These are phyloP conservation scores for Solanum okadae DNA, from an alignment of 257 asterid genomes.

Conservation along the genomic window DNA sequence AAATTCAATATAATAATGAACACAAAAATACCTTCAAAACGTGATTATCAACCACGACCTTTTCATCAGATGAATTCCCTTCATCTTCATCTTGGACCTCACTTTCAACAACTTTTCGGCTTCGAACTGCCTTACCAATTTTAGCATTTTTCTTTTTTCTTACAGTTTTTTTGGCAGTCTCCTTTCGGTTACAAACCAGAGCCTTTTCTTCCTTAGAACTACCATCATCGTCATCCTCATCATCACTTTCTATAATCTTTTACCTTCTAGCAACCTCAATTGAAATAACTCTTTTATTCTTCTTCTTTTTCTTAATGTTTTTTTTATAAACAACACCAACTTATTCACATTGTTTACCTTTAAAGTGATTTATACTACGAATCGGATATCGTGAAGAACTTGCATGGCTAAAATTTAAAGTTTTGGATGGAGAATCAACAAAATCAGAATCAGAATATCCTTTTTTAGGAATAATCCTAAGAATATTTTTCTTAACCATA, in stretches of 20 bases:
- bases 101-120: background rate
- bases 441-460: too few relatives aligned
- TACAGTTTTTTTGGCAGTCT: background rate
- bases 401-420: background rate
- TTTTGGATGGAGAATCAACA: background rate
- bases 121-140: background rate
- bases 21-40: background rate
- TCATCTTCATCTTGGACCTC: background rate
- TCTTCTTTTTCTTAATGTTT: too few relatives aligned
- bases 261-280: background rate
- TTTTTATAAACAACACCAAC: background rate
- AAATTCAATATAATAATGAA: too few relatives aligned
- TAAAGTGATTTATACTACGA: background rate
- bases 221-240: background rate
- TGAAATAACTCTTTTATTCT: too few relatives aligned
- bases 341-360: background rate
- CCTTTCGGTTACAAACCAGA: background rate
- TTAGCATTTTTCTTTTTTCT: background rate
- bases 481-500: too few relatives aligned
- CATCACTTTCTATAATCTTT: background rate
- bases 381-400: too few relatives aligned
- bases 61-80: background rate
- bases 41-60: background rate
- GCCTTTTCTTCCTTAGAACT: background rate
- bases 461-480: too few relatives aligned